phyloP scores from a whole-genome alignment of 148 eudicot species.

The Amaranthus palmeri region DNA sequence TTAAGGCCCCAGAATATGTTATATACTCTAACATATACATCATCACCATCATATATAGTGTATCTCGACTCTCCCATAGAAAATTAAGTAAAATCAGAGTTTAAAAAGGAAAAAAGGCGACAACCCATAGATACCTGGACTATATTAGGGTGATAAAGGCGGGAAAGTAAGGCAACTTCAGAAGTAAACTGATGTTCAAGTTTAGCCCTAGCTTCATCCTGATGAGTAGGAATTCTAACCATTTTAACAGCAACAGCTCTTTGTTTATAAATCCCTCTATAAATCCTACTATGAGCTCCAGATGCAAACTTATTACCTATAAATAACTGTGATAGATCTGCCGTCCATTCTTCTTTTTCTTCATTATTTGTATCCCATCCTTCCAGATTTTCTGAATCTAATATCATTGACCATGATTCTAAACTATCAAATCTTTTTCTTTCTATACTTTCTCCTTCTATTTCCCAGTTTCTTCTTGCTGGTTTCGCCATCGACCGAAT shows the following conservation, averaged over 20 bases:
- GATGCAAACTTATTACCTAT: slow-evolving; percentile 97
- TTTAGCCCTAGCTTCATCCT: slow-evolving; percentile 67
- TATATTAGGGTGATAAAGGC: slow-evolving; percentile 84
- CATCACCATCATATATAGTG: no score
- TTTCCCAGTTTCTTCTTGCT: slow-evolving; percentile 38
- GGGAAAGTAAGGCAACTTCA: slow-evolving; percentile 88
- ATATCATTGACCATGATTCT: slow-evolving; percentile 98
- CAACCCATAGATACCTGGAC: slow-evolving; percentile 53
- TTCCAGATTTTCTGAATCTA: slow-evolving; percentile 89
- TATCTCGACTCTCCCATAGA: no score
- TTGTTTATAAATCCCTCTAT: slow-evolving; percentile 94
- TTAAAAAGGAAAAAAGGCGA: no score
- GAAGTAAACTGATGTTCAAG: slow-evolving; percentile 85
- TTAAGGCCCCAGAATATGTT: no score
- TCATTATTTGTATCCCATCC: slow-evolving; percentile 71
- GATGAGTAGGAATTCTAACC: slow-evolving; percentile 89
- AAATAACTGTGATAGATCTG: slow-evolving; percentile 93
- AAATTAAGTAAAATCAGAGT: no score
- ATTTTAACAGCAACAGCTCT: slow-evolving; percentile 95
- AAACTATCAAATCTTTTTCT: slow-evolving; percentile 84
- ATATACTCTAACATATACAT: no score
- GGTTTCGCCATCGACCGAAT: slow-evolving; percentile 39
- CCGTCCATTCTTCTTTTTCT: slow-evolving; percentile 91
- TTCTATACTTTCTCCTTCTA: slow-evolving; percentile 61
- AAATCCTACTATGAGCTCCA: slow-evolving; percentile 94